Evolutionary conservation across 2,329 filamentous ascomycete genomes (phyloP).

Genomic region (Periconia macrospinosa): DNA sequence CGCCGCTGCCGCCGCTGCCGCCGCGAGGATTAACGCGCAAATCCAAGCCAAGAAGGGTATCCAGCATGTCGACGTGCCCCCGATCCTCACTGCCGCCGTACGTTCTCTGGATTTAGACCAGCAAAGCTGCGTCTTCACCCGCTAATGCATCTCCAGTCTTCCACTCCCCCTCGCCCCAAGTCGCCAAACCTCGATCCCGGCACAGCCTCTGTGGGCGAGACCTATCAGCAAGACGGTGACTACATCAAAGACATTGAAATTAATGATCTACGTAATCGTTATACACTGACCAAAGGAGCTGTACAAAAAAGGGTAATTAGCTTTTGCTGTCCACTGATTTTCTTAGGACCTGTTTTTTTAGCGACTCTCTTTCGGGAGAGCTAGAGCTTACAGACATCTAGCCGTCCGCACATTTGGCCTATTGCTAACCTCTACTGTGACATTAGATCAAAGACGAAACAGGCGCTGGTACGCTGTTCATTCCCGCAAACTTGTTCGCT

Average conservation of each 20-base stretch:
- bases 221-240: slow-evolving; percentile 95
- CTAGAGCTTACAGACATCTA: slow-evolving; percentile 52
- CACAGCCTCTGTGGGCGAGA: slow-evolving; percentile 66
- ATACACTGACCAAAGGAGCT: slow-evolving; percentile 93
- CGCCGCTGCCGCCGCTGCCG: slow-evolving; percentile 80
- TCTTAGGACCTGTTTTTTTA: slow-evolving; percentile 48
- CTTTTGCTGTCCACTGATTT: slow-evolving; percentile 69
- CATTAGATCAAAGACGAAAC: slow-evolving; percentile 99
- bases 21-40: slow-evolving; percentile 53
- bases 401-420: slow-evolving; percentile 66
- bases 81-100: slow-evolving; percentile 63
- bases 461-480: slow-evolving; percentile 89
- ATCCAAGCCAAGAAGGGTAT: slow-evolving; percentile 72
- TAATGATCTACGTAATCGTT: slow-evolving; percentile 95
- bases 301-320: slow-evolving; percentile 96
- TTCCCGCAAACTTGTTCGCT: slow-evolving; percentile 69
- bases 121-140: neutral
- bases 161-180: slow-evolving; percentile 56
- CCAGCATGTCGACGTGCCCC: slow-evolving; percentile 86
- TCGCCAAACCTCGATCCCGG: slow-evolving; percentile 55
- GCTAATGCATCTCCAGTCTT: slow-evolving; percentile 39
- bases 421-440: slow-evolving; percentile 91
- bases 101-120: slow-evolving; percentile 14
- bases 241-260: slow-evolving; percentile 99
- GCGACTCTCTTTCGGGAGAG: slow-evolving; percentile 41